These are phyloP conservation scores for Aureobasidium melanogenum DNA, from an alignment of 2,329 filamentous ascomycete genomes.

Conservation along the genomic window DNA sequence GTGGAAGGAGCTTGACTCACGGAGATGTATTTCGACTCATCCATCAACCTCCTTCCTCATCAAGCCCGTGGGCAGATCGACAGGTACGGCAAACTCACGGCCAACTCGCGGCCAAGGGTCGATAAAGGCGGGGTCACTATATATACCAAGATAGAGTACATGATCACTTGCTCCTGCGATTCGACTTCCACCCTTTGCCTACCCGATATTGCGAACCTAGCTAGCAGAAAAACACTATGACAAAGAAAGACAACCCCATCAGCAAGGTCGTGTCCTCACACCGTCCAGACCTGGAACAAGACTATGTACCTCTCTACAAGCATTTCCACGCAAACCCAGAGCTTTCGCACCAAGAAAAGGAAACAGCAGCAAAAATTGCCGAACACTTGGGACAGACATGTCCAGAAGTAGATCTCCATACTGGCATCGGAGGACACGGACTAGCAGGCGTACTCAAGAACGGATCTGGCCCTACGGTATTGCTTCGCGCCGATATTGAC, in stretches of 20 bases:
- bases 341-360: slow-evolving; percentile 47
- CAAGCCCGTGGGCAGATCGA: not conserved
- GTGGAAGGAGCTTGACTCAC: not conserved
- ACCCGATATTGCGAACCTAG: not conserved
- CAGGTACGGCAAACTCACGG: not conserved
- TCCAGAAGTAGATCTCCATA: slow-evolving; percentile 36
- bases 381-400: slow-evolving; percentile 29
- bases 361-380: slow-evolving; percentile 42
- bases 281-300: slow-evolving; percentile 32
- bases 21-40: not conserved
- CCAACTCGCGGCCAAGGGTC: not conserved
- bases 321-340: slow-evolving; percentile 52
- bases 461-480: slow-evolving; percentile 45
- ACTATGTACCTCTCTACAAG: slow-evolving; percentile 49
- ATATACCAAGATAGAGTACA: not conserved
- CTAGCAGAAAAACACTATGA: not conserved
- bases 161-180: not conserved
- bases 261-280: slow-evolving; percentile 22
- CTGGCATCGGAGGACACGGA: slow-evolving; percentile 50
- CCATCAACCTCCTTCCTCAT: not conserved
- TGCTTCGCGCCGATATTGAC: slow-evolving; percentile 56
- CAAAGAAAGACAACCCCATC: not conserved
- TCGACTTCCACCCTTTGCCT: not conserved
- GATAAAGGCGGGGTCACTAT: not conserved
- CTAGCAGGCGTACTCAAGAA: slow-evolving; percentile 49